Evolutionary conservation across 2,329 filamentous ascomycete species (phyloP), one percentile per base, ranked within the genome.

Genomic region (Aspergillus persii): DNA sequence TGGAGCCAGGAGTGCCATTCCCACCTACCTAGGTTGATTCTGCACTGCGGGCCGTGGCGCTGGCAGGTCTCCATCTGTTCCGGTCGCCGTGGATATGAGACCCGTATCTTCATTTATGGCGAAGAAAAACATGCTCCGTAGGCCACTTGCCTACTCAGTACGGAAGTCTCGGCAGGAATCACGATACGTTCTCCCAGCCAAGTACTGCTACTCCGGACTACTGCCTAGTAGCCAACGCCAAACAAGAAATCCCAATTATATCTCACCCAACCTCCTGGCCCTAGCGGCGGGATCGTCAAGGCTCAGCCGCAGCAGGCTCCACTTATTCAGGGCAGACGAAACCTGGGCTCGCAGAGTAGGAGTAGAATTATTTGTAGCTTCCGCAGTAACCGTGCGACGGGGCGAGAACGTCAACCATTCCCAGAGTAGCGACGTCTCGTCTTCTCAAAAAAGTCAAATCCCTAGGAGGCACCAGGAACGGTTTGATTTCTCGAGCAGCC

Each of bases 221-320:
- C 26, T 23, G 18, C 18, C 18, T 23, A 23, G 18, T 23, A 47
- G 27, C 23, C 44, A 47, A 47, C 44, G 36, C 36, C 15, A 39
- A 41, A 41, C 12, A n/a, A 36, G 33, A 46, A 9, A 23, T 2
- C 8, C 44, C 44, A 47, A 47, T 47, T 47, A 47, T 47, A 47
- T 23, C 44, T 47, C 44, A 9, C 44, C 18, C n/a, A 26, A 27
- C 53, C 46, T 47, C 8, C 41, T 27, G 11, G 15, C 18, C 11
- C 30, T 53, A 53, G 39, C 51, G 51, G 57, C 49, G 54, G 58
- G 58, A 60, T 60, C 58, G 55, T 53, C 58, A 57, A 57, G 54
- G 54, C 58, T 60, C 58, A 60, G 58, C 54, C 58, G 58, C 58
- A 56, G 54, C 44, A 49, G 12, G 50, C 53, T 56, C 57, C 53